Evolutionary conservation across 371 early-diverging fungal genomes (phyloP).

Genomic region (Actinomortierella wolfii): DNA sequence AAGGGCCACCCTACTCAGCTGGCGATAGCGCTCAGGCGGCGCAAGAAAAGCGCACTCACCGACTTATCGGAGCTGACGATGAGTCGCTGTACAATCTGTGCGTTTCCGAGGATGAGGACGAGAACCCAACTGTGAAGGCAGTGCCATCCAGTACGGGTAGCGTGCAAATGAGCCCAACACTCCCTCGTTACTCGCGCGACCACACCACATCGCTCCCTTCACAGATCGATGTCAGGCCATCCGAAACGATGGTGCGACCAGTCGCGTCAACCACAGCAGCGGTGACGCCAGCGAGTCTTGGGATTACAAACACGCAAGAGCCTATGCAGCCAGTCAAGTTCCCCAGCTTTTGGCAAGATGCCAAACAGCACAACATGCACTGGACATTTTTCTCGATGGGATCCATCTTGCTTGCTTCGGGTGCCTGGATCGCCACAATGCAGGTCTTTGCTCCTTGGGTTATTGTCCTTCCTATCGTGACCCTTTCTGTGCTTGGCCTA

Average conservation of each 20-base stretch:
- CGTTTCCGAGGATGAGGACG: too few species aligned
- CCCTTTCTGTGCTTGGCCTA: constrained; percentile 6
- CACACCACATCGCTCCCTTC: constrained; percentile 11
- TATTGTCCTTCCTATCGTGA: constrained; percentile 10
- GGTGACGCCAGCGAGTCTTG: not conserved
- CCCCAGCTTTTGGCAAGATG: constrained; percentile 36
- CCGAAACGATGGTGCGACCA: not conserved
- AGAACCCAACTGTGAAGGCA: too few species aligned
- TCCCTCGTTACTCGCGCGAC: constrained; percentile 6
- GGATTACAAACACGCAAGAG: not conserved
- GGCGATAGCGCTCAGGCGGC: too few species aligned
- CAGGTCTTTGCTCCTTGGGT: constrained; percentile 20
- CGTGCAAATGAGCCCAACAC: too few species aligned
- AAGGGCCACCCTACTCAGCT: too few species aligned
- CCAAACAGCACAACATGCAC: constrained; percentile 21
- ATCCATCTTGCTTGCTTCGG: constrained; percentile 4
- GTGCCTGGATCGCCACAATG: constrained; percentile 14
- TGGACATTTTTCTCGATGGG: constrained; percentile 24
- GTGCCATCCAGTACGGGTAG: too few species aligned
- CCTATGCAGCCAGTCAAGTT: constrained; percentile 5
- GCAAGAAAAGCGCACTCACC: too few species aligned
- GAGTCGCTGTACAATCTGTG: too few species aligned
- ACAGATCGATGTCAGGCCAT: not conserved
- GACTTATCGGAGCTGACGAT: too few species aligned
- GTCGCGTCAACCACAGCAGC: not conserved